Evolutionary conservation across 192 early-diverging fungal genomes (phyloP).

Genomic region (Spizellomyces punctatus): DNA sequence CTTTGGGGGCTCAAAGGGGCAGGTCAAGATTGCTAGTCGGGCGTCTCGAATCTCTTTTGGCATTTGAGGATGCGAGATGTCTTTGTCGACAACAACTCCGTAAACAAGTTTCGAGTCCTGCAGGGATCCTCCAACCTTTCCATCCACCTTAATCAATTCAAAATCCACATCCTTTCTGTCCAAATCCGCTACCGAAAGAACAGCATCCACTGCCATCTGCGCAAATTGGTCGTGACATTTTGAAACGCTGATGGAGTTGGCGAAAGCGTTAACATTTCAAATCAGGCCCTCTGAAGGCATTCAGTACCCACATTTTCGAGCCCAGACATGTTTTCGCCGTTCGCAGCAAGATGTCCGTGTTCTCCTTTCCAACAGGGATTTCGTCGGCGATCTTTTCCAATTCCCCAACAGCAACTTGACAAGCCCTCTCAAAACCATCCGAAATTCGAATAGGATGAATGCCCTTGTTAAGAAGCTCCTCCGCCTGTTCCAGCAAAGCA

Average conservation of each 20-base stretch:
- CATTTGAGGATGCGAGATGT: constrained; percentile 99
- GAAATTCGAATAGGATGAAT: constrained; percentile 99
- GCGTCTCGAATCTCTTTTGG: constrained; percentile 93
- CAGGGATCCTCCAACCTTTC: constrained; percentile 96
- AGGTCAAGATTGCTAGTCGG: constrained; percentile 98
- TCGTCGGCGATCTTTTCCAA: constrained; percentile 91
- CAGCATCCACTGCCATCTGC: constrained; percentile 97
- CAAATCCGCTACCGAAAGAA: constrained; percentile 95
- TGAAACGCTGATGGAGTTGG: constrained; percentile 70
- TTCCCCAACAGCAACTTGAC: constrained; percentile 89
- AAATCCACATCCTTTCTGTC: constrained; percentile 99
- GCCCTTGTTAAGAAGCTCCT: constrained; percentile 90
- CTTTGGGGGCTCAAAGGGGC: constrained; percentile 99
- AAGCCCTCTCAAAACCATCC: constrained; percentile 98
- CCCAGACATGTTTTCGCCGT: constrained; percentile 97
- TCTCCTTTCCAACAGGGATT: constrained; percentile 80
- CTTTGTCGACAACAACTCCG: constrained; percentile 99
- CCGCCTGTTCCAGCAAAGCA: constrained; percentile 95
- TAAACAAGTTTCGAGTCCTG: constrained; percentile 90
- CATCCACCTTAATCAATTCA: constrained; percentile 99
- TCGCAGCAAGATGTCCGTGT: constrained; percentile 85
- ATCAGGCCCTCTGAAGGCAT: constrained; percentile 94
- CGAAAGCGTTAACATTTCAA: constrained; percentile 4
- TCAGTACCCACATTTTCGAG: constrained; percentile 89
- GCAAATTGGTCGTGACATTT: constrained; percentile 99